Conservation (phyloP, 441 rosid species). For the Eutrema salsugineum region DNA sequence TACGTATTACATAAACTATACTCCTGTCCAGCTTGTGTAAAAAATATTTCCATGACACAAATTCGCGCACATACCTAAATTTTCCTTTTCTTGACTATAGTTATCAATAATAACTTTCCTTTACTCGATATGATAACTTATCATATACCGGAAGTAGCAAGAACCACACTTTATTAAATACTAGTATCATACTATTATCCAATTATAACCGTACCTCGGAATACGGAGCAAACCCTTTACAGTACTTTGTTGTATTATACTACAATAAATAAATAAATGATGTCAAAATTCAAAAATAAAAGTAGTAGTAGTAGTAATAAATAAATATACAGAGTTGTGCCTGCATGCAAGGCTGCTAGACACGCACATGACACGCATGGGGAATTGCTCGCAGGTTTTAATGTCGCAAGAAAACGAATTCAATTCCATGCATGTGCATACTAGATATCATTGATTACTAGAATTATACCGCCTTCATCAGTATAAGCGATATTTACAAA, state of each 20-base stretch:
- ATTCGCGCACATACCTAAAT: neutral
- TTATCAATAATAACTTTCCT: neutral
- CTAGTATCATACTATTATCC: neutral
- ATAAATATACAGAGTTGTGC: too few species aligned
- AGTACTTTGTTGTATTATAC: neutral
- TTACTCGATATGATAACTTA: too few species aligned
- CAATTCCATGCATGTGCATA: constrained; percentile 22
- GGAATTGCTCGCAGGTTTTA: constrained; percentile 23
- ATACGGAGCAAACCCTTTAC: neutral
- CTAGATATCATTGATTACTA: neutral
- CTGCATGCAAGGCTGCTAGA: constrained; percentile 10
- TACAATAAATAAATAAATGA: neutral
- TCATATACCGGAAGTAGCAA: too few species aligned
- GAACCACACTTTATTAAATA: neutral
- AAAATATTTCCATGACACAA: neutral
- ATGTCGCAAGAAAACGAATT: constrained; percentile 26
- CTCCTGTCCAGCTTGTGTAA: neutral
- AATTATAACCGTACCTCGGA: constrained; percentile 4
- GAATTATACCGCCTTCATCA: constrained; percentile 4
- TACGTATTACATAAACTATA: neutral
- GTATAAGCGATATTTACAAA: neutral
- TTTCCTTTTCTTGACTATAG: neutral
- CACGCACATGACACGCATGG: constrained; percentile 23
- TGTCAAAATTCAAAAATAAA: too few species aligned
- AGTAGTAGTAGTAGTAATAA: neutral